Evolutionary conservation across 2,329 filamentous ascomycete genomes (phyloP).

Genomic region (Botryotinia narcissicola): DNA sequence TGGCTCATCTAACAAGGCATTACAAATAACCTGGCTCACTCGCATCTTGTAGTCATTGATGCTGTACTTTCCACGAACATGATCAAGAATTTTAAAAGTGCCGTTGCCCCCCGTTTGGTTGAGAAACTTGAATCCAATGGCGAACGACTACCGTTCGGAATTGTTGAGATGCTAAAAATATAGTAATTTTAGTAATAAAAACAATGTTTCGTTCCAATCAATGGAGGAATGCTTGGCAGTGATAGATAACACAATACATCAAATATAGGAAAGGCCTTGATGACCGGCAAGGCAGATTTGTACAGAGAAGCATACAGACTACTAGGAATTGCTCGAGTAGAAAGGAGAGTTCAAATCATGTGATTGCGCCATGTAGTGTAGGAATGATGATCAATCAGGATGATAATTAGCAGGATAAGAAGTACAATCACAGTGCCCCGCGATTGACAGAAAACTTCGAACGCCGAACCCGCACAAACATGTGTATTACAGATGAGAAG

Average conservation of each 20-base stretch:
- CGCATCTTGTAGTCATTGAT: not conserved
- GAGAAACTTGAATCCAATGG: not conserved
- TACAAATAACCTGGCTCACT: not conserved
- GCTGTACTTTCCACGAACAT: not conserved
- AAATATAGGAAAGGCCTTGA: not conserved
- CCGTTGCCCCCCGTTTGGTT: not conserved
- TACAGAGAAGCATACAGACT: not conserved
- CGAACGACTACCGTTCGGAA: not conserved
- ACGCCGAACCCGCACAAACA: too few species aligned
- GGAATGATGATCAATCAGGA: not conserved
- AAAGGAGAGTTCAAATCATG: not conserved
- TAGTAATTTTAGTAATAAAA: not conserved
- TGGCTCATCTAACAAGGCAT: not conserved
- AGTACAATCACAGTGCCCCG: too few species aligned
- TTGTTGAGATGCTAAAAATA: not conserved
- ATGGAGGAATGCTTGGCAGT: not conserved
- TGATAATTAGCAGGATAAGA: too few species aligned
- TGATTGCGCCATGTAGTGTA: not conserved
- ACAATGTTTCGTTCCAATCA: not conserved
- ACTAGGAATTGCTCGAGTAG: not conserved
- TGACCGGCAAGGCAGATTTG: not conserved
- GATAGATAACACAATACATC: not conserved
- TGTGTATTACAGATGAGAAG: too few species aligned
- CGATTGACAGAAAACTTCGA: too few species aligned
- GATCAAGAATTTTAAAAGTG: too few species aligned